Conservation (phyloP, 2,329 filamentous ascomycete species). For the Aspergillus ustus region DNA sequence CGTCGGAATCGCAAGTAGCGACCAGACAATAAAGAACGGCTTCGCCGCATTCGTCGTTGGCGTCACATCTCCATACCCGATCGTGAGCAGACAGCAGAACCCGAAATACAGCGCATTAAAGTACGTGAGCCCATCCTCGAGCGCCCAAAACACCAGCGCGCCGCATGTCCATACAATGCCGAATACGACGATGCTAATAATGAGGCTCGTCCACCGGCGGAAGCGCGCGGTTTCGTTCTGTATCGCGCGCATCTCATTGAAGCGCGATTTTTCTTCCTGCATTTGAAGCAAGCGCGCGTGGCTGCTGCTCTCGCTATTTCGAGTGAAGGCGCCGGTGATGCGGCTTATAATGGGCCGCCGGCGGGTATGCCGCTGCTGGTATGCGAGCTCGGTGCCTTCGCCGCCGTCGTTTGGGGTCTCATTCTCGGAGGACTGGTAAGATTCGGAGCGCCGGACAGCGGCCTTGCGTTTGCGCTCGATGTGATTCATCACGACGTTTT, state of each 20-base stretch:
- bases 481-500: not conserved
- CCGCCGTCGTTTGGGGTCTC: not conserved
- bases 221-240: not conserved
- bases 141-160: not conserved
- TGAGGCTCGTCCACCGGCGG: not conserved
- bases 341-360: not conserved
- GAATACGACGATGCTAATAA: not conserved
- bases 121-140: not conserved
- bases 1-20: constrained; percentile 55
- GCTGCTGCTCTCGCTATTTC: not conserved
- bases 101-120: constrained; percentile 59
- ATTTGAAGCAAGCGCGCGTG: not conserved
- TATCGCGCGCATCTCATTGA: not conserved
- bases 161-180: not conserved
- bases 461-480: not conserved
- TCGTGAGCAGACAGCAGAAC: constrained; percentile 58
- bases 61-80: constrained; percentile 59
- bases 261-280: not conserved
- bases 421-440: not conserved
- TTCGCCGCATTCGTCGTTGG: constrained; percentile 56
- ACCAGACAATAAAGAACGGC: constrained; percentile 63
- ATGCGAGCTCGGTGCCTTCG: not conserved
- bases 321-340: not conserved
- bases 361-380: not conserved
- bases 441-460: not conserved